Evolutionary conservation across 2,329 filamentous ascomycete genomes (phyloP).

Genomic region (Fusarium armeniacum): DNA sequence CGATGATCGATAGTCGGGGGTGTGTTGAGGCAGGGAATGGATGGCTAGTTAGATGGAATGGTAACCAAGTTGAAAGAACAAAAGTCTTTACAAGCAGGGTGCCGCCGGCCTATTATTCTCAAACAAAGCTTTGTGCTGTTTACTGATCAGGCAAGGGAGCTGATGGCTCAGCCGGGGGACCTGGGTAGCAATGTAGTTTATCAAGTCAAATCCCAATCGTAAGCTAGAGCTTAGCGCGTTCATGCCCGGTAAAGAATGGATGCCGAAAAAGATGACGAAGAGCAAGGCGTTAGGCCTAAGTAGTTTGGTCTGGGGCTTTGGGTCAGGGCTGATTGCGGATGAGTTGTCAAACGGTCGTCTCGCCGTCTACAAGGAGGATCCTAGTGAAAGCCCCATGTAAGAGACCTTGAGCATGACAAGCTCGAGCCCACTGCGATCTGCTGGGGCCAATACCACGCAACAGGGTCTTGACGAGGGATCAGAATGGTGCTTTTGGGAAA

Average conservation of each 20-base stretch:
- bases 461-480: conserved; percentile 56
- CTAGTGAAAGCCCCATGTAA: conserved; percentile 55
- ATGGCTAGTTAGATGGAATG: conserved; percentile 47
- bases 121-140: conserved; percentile 47
- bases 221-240: conserved; percentile 51
- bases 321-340: conserved; percentile 52
- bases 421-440: conserved; percentile 58
- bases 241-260: conserved; percentile 50
- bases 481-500: conserved; percentile 31
- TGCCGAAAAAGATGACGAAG: conserved; percentile 50
- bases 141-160: conserved; percentile 50
- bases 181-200: conserved; percentile 51
- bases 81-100: conserved; percentile 47
- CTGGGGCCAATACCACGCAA: conserved; percentile 57
- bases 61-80: conserved; percentile 47
- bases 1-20: conserved; percentile 48
- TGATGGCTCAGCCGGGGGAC: conserved; percentile 51
- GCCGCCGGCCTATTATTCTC: conserved; percentile 49
- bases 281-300: conserved; percentile 49
- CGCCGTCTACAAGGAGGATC: conserved; percentile 59
- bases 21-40: conserved; percentile 47
- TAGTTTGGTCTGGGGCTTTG: conserved; percentile 51
- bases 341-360: conserved; percentile 57
- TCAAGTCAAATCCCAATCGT: conserved; percentile 50
- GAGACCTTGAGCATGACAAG: conserved; percentile 57